A percentile compares a stretch with the other conserved stretches of the same genome.
phyloP scores from a whole-genome alignment of 495 filamentous ascomycete genomes.

The Penicillium parvum region DNA sequence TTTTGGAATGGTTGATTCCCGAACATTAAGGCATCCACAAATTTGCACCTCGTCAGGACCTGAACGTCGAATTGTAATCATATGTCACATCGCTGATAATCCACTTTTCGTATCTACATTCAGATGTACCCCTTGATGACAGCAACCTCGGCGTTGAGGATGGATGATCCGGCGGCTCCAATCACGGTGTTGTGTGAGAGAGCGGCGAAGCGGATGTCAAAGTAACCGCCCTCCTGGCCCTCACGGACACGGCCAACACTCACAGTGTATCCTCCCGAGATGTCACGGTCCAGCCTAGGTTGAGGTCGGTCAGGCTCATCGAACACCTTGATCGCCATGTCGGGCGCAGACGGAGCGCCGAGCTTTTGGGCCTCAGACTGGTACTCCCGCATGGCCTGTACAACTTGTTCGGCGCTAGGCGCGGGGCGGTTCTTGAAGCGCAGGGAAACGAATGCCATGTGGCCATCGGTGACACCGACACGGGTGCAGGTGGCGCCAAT shows the following conservation, averaged over 20 bases:
- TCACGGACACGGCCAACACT: constrained; percentile 75
- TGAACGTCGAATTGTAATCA: constrained; percentile 9
- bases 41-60: too few relatives aligned
- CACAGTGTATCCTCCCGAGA: constrained; percentile 71
- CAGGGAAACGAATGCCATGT: constrained; percentile 77
- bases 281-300: constrained; percentile 75
- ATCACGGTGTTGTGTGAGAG: constrained; percentile 89
- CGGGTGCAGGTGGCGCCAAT: constrained; percentile 80
- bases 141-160: constrained; percentile 90
- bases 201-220: constrained; percentile 79
- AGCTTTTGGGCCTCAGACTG: constrained; percentile 69
- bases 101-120: constrained; percentile 24
- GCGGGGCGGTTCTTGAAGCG: constrained; percentile 57
- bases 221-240: constrained; percentile 65
- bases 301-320: constrained; percentile 79
- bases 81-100: constrained; percentile 25
- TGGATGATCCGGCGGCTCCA: constrained; percentile 89
- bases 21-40: too few relatives aligned
- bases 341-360: constrained; percentile 72
- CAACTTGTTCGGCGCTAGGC: constrained; percentile 61
- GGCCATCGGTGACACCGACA: constrained; percentile 79
- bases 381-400: constrained; percentile 65
- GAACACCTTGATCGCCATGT: constrained; percentile 68
- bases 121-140: constrained; percentile 83
- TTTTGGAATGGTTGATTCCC: too few relatives aligned